Conservation (phyloP, 23 red algal genomes). For the Gracilaria caudata region DNA sequence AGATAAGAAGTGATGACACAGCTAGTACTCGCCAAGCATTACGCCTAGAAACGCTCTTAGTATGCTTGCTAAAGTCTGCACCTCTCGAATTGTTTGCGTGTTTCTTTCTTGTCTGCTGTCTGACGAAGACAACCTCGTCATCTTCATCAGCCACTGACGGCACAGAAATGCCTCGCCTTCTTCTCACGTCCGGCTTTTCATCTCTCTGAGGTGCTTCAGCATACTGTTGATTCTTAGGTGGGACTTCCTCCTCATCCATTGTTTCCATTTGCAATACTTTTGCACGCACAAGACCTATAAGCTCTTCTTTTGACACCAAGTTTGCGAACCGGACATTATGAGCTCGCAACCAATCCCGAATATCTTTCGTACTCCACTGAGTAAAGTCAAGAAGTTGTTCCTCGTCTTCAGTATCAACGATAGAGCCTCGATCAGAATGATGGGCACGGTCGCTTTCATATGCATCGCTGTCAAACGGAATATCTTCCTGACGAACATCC, state of each 20-base stretch:
- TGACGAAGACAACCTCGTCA: conserved; percentile 14
- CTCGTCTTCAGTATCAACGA: conserved; percentile 29
- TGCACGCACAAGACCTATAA: conserved; percentile 30
- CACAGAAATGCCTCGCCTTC: conserved; percentile 19
- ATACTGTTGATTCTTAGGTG: background rate
- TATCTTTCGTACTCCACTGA: conserved; percentile 3
- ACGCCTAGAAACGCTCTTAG: background rate
- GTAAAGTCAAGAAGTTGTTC: conserved; percentile 14
- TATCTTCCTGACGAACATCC: background rate
- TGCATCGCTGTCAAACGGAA: conserved; percentile 22
- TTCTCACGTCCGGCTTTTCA: background rate
- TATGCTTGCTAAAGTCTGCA: background rate
- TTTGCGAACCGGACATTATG: background rate
- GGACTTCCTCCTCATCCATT: background rate
- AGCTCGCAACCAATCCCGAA: conserved; percentile 29
- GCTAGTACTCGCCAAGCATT: background rate
- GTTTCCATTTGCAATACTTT: conserved; percentile 36
- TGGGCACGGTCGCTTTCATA: background rate
- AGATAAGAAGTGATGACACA: background rate
- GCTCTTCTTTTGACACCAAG: conserved; percentile 4
- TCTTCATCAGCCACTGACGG: conserved; percentile 24
- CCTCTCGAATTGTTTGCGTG: background rate
- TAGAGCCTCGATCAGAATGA: conserved; percentile 5
- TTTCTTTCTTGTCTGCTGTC: background rate
- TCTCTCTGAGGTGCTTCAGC: background rate